These are phyloP conservation scores for Stephania japonica DNA, from an alignment of 164 flowering plant genomes.

Conservation along the genomic window DNA sequence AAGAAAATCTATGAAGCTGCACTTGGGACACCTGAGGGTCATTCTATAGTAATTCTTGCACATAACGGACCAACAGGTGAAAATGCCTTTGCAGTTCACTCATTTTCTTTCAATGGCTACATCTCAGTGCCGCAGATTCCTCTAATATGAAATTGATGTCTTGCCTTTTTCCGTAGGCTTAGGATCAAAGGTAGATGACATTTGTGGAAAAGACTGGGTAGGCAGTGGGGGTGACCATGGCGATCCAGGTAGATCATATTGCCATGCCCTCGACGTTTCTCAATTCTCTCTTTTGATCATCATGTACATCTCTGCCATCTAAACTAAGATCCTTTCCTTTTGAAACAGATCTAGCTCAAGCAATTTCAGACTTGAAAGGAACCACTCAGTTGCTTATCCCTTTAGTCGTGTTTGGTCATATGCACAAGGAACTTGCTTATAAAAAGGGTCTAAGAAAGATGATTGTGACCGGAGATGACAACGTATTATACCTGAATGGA, in stretches of 20 bases:
- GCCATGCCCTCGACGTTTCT: constrained; percentile 1
- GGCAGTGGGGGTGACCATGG: constrained; percentile 78
- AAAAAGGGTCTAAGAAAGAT: constrained; percentile 60
- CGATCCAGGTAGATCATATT: constrained; percentile 64
- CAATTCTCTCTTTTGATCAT: constrained; percentile 2
- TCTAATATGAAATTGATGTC: background rate
- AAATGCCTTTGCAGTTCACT: constrained; percentile 1
- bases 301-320: background rate
- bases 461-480: constrained; percentile 53
- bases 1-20: constrained; percentile 61
- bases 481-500: constrained; percentile 64
- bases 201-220: constrained; percentile 82
- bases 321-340: background rate
- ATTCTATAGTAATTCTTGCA: constrained; percentile 66
- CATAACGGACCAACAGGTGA: constrained; percentile 93
- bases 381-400: constrained; percentile 37
- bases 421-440: constrained; percentile 77
- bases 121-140: background rate
- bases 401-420: constrained; percentile 85
- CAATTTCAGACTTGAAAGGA: constrained; percentile 52
- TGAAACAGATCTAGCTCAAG: constrained; percentile 69
- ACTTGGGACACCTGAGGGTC: constrained; percentile 52
- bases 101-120: background rate
- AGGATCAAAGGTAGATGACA: constrained; percentile 63
- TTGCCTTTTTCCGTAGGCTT: constrained; percentile 43